phyloP scores from a whole-genome alignment of 2,329 filamentous ascomycete species.

The Penicillium palitans region DNA sequence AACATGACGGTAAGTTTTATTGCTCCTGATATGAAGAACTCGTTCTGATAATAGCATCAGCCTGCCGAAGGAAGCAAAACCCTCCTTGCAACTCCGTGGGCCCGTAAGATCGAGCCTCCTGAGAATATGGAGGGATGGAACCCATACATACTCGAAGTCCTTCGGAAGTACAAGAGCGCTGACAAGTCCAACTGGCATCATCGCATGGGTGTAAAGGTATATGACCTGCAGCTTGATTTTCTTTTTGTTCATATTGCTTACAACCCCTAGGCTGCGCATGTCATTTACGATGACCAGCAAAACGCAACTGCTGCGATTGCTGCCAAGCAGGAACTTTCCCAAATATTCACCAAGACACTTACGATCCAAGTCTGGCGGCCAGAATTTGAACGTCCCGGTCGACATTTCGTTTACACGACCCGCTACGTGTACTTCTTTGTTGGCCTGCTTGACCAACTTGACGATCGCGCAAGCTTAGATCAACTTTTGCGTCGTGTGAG shows the following conservation, averaged over 20 bases:
- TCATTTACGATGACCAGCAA: constrained; percentile 59
- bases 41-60: constrained; percentile 34
- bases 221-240: neutral
- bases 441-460: constrained; percentile 69
- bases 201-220: constrained; percentile 76
- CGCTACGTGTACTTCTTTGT: constrained; percentile 84
- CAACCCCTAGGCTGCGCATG: constrained; percentile 54
- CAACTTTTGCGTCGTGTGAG: constrained; percentile 75
- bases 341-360: constrained; percentile 94
- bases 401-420: constrained; percentile 89
- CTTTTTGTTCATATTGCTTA: constrained; percentile 34
- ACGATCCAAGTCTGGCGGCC: constrained; percentile 94
- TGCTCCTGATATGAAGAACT: constrained; percentile 20
- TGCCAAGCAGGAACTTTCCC: constrained; percentile 76
- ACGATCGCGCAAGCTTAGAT: constrained; percentile 75
- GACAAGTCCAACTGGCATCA: constrained; percentile 97
- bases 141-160: constrained; percentile 60
- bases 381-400: constrained; percentile 77
- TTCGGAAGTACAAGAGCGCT: constrained; percentile 62
- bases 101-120: constrained; percentile 52
- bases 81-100: constrained; percentile 56
- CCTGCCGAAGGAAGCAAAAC: constrained; percentile 51
- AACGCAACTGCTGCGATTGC: constrained; percentile 56
- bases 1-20: constrained; percentile 43
- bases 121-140: constrained; percentile 57